Evolutionary conservation across 2,329 filamentous ascomycete genomes (phyloP).

Genomic region (Apiospora phragmitis): DNA sequence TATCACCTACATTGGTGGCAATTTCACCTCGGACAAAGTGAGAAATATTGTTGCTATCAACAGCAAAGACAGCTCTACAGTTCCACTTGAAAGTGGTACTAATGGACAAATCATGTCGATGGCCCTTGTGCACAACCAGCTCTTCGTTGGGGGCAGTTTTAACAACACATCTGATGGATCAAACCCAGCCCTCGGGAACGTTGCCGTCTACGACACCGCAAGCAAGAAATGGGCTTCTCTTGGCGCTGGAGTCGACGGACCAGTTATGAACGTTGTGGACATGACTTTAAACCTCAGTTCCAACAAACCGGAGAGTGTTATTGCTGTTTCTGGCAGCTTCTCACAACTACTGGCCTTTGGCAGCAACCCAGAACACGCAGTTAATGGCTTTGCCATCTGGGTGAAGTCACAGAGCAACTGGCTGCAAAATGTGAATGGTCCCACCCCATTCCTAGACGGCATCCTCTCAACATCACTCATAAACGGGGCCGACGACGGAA

Average conservation of each 20-base stretch:
- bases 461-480: slow-evolving; percentile 68
- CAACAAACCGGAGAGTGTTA: slow-evolving; percentile 67
- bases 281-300: slow-evolving; percentile 77
- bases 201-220: slow-evolving; percentile 73
- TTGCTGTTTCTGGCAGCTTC: slow-evolving; percentile 82
- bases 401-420: slow-evolving; percentile 83
- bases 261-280: slow-evolving; percentile 72
- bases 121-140: slow-evolving; percentile 61
- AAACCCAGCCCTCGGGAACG: slow-evolving; percentile 66
- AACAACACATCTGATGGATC: slow-evolving; percentile 66
- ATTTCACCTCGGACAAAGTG: slow-evolving; percentile 70
- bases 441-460: slow-evolving; percentile 69
- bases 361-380: slow-evolving; percentile 59
- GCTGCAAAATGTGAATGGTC: slow-evolving; percentile 74
- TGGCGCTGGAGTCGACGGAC: slow-evolving; percentile 82
- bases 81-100: slow-evolving; percentile 70
- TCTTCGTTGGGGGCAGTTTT: slow-evolving; percentile 88
- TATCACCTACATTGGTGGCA: slow-evolving; percentile 76
- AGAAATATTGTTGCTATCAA: slow-evolving; percentile 78
- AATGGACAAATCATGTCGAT: slow-evolving; percentile 77
- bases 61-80: slow-evolving; percentile 59
- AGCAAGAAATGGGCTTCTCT: slow-evolving; percentile 74
- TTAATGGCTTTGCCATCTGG: slow-evolving; percentile 85
- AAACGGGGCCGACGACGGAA: slow-evolving; percentile 58
- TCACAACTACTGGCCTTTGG: slow-evolving; percentile 68